These are phyloP conservation scores for Suillus decipiens DNA, from an alignment of 768 basidiomycete genomes.

Conservation along the genomic window DNA sequence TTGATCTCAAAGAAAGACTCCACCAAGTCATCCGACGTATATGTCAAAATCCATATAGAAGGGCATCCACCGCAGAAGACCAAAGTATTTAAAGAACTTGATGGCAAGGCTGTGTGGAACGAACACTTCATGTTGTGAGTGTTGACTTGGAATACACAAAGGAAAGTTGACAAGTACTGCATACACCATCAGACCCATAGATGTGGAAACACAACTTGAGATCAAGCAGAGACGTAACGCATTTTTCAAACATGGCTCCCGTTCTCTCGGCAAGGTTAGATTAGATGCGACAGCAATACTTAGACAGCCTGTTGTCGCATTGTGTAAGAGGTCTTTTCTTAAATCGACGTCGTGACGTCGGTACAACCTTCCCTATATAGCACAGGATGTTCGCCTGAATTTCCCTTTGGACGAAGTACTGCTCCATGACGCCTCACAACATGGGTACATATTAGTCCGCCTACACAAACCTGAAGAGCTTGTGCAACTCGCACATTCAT, in stretches of 20 bases:
- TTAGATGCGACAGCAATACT: slow-evolving; percentile 2
- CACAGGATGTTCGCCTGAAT: background rate
- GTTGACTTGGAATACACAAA: too few relatives aligned
- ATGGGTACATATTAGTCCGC: slow-evolving; percentile 19
- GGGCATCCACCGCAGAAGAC: slow-evolving; percentile 4
- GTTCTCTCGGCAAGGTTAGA: background rate
- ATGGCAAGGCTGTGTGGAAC: slow-evolving; percentile 2
- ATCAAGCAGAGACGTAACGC: background rate
- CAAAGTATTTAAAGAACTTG: background rate
- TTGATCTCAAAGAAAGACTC: slow-evolving; percentile 5
- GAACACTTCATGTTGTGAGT: slow-evolving; percentile 5
- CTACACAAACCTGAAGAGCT: slow-evolving; percentile 17
- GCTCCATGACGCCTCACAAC: background rate
- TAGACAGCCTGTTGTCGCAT: background rate
- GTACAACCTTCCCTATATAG: background rate
- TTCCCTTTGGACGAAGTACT: slow-evolving; percentile 3
- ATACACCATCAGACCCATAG: background rate
- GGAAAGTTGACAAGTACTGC: background rate
- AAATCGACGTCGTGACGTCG: background rate
- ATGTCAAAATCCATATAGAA: slow-evolving; percentile 1
- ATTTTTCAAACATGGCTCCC: slow-evolving; percentile 1
- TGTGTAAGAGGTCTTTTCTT: background rate
- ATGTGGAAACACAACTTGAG: background rate
- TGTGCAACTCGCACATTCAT: background rate
- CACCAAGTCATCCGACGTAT: background rate